Evolutionary conservation across 1,139 yeast genomes (phyloP), one percentile per base, ranked within the genome.

Genomic region (Candida labiduridarum): DNA sequence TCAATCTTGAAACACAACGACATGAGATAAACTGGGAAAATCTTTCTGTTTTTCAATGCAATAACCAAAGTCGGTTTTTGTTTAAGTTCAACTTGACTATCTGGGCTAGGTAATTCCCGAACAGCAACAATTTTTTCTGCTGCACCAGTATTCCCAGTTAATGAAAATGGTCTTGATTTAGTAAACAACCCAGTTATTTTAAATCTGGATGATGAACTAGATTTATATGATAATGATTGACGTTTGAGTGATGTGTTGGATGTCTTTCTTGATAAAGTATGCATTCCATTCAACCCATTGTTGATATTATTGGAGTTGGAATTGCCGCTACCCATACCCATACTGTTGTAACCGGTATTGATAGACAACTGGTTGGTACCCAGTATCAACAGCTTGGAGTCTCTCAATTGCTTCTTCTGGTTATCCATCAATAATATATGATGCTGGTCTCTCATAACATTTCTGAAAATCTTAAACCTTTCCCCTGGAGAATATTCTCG

Each of bases 1-100:
- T 82, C 82, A 42, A 90, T 71, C 60, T 86, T 86, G 72, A 90
- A 88, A 51, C 85, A 72, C 43, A 70, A 68, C 0, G 82, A 82
- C 47, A 77, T 62, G 34, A 79, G 66, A 59, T 81, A 82, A 4
- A 81, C 82, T 1, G 86, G 84, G 68, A 82, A 82, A 4, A 79
- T 74, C 49, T 76, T 74, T 45, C 72, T 71, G 54, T 71, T 74
- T 51, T 77, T 78, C 61, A 89, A 72, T 43, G 84, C 78, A 34
- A 90, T 72, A 14, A 80, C 74, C 46, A 78, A 66, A n/a, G 72
- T 60, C 1, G 92, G 87, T 59, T 84, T 89, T 53, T 74, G 73
- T 61, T 80, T 72, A 6, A 66, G 61, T 16, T 83, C 82, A 11
- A 67, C 63, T 41, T 71, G 66, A 1, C 63, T 53, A 2, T 69